Evolutionary conservation across 2,329 filamentous ascomycete genomes (phyloP).

Genomic region (Mycocentrospora acerina): DNA sequence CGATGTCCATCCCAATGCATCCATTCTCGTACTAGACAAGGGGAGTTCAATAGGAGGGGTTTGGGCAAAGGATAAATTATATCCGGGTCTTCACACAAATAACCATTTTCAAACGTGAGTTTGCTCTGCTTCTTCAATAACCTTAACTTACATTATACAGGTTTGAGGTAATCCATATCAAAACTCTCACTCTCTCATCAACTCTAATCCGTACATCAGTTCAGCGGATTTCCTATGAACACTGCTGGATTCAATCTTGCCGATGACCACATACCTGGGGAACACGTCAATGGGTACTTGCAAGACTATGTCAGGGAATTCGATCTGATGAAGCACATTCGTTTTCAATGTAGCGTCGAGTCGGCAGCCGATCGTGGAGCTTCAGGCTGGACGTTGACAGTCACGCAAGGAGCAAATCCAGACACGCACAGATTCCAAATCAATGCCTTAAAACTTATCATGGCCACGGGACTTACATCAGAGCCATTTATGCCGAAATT

Average conservation of each 20-base stretch:
- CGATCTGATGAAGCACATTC: slow-evolving; percentile 52
- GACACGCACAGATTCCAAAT: slow-evolving; percentile 6
- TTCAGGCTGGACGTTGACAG: slow-evolving; percentile 23
- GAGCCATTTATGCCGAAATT: slow-evolving; percentile 58
- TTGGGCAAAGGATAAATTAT: slow-evolving; percentile 47
- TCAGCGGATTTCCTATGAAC: slow-evolving; percentile 39
- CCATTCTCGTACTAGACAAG: slow-evolving; percentile 49
- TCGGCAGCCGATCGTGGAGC: slow-evolving; percentile 45
- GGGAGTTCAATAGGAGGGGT: slow-evolving; percentile 45
- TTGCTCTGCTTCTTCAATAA: background rate
- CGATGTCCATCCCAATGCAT: slow-evolving; percentile 44
- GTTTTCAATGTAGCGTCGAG: slow-evolving; percentile 55
- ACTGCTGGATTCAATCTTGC: slow-evolving; percentile 25
- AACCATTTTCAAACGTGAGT: slow-evolving; percentile 45
- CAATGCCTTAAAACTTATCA: slow-evolving; percentile 53
- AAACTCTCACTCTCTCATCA: too few relatives aligned
- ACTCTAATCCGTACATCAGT: slow-evolving; percentile 23
- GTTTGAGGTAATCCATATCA: slow-evolving; percentile 15
- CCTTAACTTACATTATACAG: slow-evolving; percentile 6
- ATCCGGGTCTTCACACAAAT: slow-evolving; percentile 48
- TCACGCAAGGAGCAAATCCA: slow-evolving; percentile 1
- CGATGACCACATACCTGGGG: slow-evolving; percentile 62
- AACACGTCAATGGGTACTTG: slow-evolving; percentile 60
- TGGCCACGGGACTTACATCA: slow-evolving; percentile 65
- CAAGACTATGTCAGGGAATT: slow-evolving; percentile 43